Base-by-base conservation (phyloP, 805 yeast genomes). In the Danielia oregonensis region DNA sequence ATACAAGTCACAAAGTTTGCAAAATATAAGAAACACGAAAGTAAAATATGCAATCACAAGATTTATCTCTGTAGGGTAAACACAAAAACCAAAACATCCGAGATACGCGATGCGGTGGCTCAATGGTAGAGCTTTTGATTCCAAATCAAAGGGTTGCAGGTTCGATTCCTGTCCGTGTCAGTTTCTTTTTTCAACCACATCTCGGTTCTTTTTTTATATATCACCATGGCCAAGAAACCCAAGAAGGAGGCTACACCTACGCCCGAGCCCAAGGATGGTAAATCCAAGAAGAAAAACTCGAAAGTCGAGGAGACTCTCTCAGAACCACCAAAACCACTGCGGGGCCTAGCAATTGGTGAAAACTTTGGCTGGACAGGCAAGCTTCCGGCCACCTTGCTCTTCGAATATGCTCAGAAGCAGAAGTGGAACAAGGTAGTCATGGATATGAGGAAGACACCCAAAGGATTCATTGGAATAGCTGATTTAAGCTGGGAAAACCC, bases 321-420 rank as follows among this genome's bases (percentile, higher is more conserved):
- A 4, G 30, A 25, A 3, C 37, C 45, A 3, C 46, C 51, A 18
- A 63, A 63, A 33, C 72, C 72, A 4, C 59, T 47, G 30, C 43
- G 71, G 39, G 73, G 73, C 3, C 44, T 61, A 19, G 68, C 57
- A 14, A 58, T 68, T 19, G 72, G 70, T 10, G 80, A 83, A 11
- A 74, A 82, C 24, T 64, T 79, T 29, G 86, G 91, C 18, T 88
- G 96, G 96, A 88, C 96, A 0, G 98, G 98, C 1, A 91, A 91
- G 50, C 66, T 91, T 11, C 97, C 98, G 0, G 87, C 85, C 2
- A 79, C 93, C 0, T 59, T 91, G 12, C 70, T 91, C 4, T 86
- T 86, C 51, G 98, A 91, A 52, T 82, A 79, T 44, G 84, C 93
- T 43, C 96, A 86, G 55, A 84, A 82, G 54, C 78, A 75, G 39